Evolutionary conservation across 2,329 filamentous ascomycete genomes (phyloP), one percentile per base, ranked within the genome.

Genomic region (Leptographium procerum): DNA sequence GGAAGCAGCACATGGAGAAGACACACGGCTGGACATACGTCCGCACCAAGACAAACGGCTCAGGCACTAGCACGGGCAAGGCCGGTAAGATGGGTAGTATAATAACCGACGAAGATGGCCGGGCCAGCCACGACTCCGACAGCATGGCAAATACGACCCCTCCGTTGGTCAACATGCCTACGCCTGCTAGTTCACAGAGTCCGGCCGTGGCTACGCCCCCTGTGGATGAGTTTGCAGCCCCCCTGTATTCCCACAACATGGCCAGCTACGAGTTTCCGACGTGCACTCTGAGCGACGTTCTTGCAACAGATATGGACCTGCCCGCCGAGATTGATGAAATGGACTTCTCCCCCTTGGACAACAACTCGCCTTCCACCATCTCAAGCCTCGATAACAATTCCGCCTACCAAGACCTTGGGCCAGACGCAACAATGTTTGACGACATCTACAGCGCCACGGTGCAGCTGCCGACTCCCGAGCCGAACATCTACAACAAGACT

Each of bases 1-100:
- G 90, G 81, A 96, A 96, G 71, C 92, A 96, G 72, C 91, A 97
- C 74, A 96, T 96, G 91, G 92, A 97, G 76, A 96, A 96, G 73
- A 87, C 89, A 0, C 91, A 97, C 67, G 86, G 86, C 60, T 96
- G 89, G 87, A 79, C 80, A n/a, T 96, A 96, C 65, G 81, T 91
- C 58, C 88, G 92, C 63, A 92, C 90, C 60, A 96, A 96, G 81
- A 91, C 87, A 71, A 96, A 95, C 68, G 88, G 88, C 69, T 88
- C 87, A 74, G 83, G 79, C 69, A 64, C n/a, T 19, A 22, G 16
- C 69, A 89, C 87, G 74, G 83, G 79, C 69, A 64, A 66, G 43
- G 19, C 34, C 26, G 26, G 14, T 14, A 52, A 36, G 43, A 40
- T 50, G 33, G 26, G 65, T 34, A 7, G 65, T 34, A 7, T 10